phyloP scores from a whole-genome alignment of 129 eudicot genomes.

The Centrapalus pauciflorus region DNA sequence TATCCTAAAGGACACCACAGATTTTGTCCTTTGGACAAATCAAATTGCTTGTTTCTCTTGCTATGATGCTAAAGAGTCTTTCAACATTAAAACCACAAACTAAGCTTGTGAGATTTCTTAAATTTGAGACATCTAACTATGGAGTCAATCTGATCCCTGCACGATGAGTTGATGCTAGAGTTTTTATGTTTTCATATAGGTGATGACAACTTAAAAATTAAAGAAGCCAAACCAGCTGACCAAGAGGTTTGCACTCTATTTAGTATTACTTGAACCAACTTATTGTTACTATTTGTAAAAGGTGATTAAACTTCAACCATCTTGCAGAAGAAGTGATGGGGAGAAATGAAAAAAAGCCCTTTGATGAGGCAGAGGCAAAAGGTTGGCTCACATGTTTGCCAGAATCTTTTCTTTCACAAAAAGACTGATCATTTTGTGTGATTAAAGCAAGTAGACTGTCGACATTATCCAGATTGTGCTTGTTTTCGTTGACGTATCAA shows the following conservation, averaged over 20 bases:
- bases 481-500: too few relatives aligned
- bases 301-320: neutral
- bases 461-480: too few relatives aligned
- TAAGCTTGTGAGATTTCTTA: neutral
- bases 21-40: neutral
- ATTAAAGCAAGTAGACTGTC: neutral
- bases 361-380: neutral
- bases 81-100: too few relatives aligned
- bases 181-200: neutral
- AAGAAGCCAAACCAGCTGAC: slow-evolving; percentile 7
- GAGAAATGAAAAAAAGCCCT: neutral
- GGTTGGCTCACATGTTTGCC: neutral
- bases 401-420: neutral
- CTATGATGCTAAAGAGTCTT: too few relatives aligned
- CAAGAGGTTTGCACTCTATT: slow-evolving; percentile 1
- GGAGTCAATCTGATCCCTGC: neutral
- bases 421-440: neutral
- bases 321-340: slow-evolving; percentile 14
- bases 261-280: neutral
- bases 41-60: neutral
- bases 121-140: neutral
- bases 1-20: too few relatives aligned
- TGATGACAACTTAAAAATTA: neutral
- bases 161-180: neutral
- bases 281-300: neutral